Conservation (phyloP, 306 rosid species). For the Inga leiocalycina region DNA sequence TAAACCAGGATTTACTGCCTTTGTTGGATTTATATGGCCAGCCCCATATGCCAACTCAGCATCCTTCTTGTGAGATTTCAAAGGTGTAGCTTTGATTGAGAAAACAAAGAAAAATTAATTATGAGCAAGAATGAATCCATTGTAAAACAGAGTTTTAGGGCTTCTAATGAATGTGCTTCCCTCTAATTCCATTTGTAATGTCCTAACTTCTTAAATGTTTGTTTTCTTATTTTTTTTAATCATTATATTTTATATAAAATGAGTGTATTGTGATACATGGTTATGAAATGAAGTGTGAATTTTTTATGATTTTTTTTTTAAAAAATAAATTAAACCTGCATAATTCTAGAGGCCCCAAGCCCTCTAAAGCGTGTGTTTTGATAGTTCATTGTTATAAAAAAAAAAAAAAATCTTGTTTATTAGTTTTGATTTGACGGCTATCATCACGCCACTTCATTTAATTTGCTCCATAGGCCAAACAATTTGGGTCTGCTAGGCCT, state of each 20-base stretch:
- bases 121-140: not conserved
- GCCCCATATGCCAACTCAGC: constrained; percentile 50
- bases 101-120: not conserved
- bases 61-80: constrained; percentile 6
- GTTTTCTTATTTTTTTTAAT: too few species aligned
- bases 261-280: too few species aligned
- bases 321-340: too few species aligned
- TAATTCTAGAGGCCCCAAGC: too few species aligned
- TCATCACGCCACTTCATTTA: not conserved
- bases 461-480: not conserved
- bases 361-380: not conserved
- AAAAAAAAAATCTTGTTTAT: not conserved
- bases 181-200: too few species aligned
- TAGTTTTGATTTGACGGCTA: not conserved
- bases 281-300: too few species aligned
- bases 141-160: not conserved
- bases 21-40: constrained; percentile 45
- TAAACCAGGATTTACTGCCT: constrained; percentile 41
- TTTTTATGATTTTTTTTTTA: too few species aligned
- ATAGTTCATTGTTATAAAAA: not conserved
- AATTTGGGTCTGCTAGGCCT: too few species aligned
- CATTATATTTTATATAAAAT: too few species aligned
- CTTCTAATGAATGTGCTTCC: too few species aligned
- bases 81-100: constrained; percentile 30
- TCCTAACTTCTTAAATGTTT: too few species aligned